Evolutionary conservation across 208 protist species (phyloP), one percentile per base, ranked within the genome.

Genomic region (Herpetomonas samuelpessoai): DNA sequence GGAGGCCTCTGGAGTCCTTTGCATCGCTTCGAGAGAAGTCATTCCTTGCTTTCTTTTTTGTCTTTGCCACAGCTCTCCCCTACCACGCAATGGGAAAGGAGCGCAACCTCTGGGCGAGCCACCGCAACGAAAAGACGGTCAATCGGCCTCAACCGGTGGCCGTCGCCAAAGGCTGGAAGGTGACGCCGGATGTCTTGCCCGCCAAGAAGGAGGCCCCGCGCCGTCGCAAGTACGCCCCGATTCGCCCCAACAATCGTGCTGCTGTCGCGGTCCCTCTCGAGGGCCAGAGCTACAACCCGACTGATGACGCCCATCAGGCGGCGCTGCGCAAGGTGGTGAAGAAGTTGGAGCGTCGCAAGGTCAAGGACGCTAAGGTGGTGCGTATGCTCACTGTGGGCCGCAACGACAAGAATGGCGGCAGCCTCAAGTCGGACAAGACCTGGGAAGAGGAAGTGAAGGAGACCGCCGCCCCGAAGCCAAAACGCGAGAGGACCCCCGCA

Each of bases 261-360:
- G 89, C 89, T 29, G 83, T 95, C 18, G 52, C 86, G 1, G 49
- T 72, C 7, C 89, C 89, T 1, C 79, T 88, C 27, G 71, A 51
- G 7, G 89, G 89, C 0, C 89, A 95, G 62, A 92, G 84, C 71
- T 95, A 95, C 79, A 92, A 95, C 76, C 89, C 89, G 0, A 22
- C 58, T 10, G 80, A 93, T 57, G 70, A 65, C 6, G 86, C 87
- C 49, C 89, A 95, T 64, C 89, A 95, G 68, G 31, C 51, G 19
- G 89, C 83, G 7, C 80, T 95, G 7, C 39, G 44, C 1, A 77
- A 67, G 44, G 86, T 79, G 0, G 86, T 90, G 21, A 66, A 59
- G 19, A 72, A 88, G 70, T 67, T 95, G 0, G 72, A 71, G 65
- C 79, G 73, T 55, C 87, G 80, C 62, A 75, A 85, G 65, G 50